Percentiles rank a stretch among this genome's conserved stretches.
These are phyloP conservation scores for Papiliotrema fonsecae DNA, from an alignment of 1,284 basidiomycete genomes.

Conservation along the genomic window DNA sequence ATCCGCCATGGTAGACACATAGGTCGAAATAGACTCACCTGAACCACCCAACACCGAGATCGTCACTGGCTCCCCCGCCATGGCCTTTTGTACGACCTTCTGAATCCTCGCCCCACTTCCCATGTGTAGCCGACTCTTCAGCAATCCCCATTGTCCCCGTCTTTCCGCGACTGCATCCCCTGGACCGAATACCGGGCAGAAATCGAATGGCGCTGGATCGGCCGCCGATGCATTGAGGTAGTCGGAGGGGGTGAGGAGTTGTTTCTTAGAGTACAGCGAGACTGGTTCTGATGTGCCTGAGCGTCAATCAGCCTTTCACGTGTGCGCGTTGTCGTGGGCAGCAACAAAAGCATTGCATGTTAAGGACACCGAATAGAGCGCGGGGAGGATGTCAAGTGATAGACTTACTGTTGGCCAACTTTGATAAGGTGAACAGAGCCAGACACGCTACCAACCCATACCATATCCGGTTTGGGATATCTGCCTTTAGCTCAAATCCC, in stretches of 20 bases:
- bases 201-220: slow-evolving; percentile 72
- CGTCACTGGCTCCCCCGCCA: slow-evolving; percentile 79
- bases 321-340: too few relatives aligned
- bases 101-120: slow-evolving; percentile 81
- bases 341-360: too few relatives aligned
- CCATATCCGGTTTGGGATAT: slow-evolving; percentile 58
- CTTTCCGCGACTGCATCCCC: slow-evolving; percentile 70
- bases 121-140: slow-evolving; percentile 70
- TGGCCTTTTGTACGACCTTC: slow-evolving; percentile 73
- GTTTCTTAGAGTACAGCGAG: slow-evolving; percentile 1
- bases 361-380: too few relatives aligned
- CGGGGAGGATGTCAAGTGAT: too few relatives aligned
- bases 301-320: too few relatives aligned
- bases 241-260: slow-evolving; percentile 48
- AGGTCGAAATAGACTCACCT: too few relatives aligned
- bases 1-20: too few relatives aligned
- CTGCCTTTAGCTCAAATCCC: slow-evolving; percentile 19
- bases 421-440: slow-evolving; percentile 60
- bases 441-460: slow-evolving; percentile 58
- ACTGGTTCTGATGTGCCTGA: neutral
- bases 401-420: slow-evolving; percentile 54
- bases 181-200: slow-evolving; percentile 82
- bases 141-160: slow-evolving; percentile 70
- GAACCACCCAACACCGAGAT: slow-evolving; percentile 87
- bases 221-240: slow-evolving; percentile 50